Evolutionary conservation across 768 basidiomycete species (phyloP).

Genomic region (Tylopilus plumbeoviolaceoides): DNA sequence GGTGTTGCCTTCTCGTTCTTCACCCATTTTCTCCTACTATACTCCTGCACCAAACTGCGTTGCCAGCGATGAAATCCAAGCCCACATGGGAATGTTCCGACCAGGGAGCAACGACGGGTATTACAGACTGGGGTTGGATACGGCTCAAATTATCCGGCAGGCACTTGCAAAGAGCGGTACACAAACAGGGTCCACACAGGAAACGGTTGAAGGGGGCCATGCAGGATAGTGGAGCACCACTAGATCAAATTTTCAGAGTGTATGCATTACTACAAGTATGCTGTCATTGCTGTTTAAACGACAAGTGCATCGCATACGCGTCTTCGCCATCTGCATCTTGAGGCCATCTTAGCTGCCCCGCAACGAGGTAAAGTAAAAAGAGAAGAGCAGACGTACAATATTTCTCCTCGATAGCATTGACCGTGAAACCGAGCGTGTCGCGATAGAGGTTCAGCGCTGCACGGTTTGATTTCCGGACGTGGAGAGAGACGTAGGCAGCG

Average conservation of each 20-base stretch:
- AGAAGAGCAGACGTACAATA: slow-evolving; percentile 67
- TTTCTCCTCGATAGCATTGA: slow-evolving; percentile 79
- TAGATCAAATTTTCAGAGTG: slow-evolving; percentile 2
- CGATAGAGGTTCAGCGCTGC: slow-evolving; percentile 86
- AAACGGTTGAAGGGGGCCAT: background rate
- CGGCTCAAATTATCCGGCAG: slow-evolving; percentile 58
- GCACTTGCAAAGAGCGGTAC: slow-evolving; percentile 35
- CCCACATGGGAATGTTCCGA: slow-evolving; percentile 88
- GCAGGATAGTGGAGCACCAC: slow-evolving; percentile 1
- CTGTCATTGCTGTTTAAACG: slow-evolving; percentile 37
- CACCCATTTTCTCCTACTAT: slow-evolving; percentile 52
- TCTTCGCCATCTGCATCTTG: slow-evolving; percentile 94
- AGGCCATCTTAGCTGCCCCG: slow-evolving; percentile 5
- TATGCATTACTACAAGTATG: background rate
- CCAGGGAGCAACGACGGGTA: slow-evolving; percentile 83
- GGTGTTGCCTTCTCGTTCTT: slow-evolving; percentile 56
- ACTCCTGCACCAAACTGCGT: slow-evolving; percentile 60
- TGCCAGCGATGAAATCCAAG: slow-evolving; percentile 73
- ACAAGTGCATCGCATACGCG: slow-evolving; percentile 85
- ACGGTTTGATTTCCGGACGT: slow-evolving; percentile 93
- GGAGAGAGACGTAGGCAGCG: slow-evolving; percentile 80
- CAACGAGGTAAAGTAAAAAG: background rate
- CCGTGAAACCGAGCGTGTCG: slow-evolving; percentile 86
- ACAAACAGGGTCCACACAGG: background rate
- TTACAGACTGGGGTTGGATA: slow-evolving; percentile 74